phyloP scores from a whole-genome alignment of 257 asterid species.

The Paraleonurus japonicus region DNA sequence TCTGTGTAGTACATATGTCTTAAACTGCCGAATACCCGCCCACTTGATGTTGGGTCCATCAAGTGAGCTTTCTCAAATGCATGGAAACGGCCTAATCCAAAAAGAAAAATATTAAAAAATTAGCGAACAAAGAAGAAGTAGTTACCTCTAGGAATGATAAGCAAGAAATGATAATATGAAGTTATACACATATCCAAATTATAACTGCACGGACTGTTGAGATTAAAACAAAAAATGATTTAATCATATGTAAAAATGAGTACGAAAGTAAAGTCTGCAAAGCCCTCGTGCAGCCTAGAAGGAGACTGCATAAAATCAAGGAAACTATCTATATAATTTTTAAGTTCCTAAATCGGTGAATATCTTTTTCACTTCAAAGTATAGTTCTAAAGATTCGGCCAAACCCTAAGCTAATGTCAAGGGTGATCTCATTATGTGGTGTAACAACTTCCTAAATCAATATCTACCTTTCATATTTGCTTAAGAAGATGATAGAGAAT shows the following conservation, averaged over 20 bases:
- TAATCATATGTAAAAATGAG: background rate
- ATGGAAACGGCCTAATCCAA: constrained; percentile 80
- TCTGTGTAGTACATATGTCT: constrained; percentile 82
- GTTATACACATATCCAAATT: background rate
- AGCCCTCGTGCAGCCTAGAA: background rate
- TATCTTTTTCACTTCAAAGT: background rate
- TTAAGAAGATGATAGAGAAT: no score
- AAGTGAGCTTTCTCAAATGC: constrained; percentile 95
- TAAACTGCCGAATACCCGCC: constrained; percentile 98
- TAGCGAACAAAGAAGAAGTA: constrained; percentile 5
- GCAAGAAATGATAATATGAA: background rate
- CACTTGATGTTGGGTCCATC: constrained; percentile 82
- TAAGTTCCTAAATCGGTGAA: constrained; percentile 2
- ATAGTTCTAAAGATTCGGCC: background rate
- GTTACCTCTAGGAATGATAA: background rate
- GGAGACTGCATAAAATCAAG: no score
- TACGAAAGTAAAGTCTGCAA: background rate
- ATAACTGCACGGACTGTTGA: background rate
- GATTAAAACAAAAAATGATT: background rate
- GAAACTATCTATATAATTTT: background rate
- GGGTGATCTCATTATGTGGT: background rate
- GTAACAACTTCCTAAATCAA: constrained; percentile 14
- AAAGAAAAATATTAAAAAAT: constrained; percentile 15
- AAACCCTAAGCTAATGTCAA: background rate
- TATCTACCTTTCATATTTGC: background rate